These are phyloP conservation scores for Bryum argenteum DNA, from an alignment of 225 moss, liverwort and hornwort genomes.

Conservation along the genomic window DNA sequence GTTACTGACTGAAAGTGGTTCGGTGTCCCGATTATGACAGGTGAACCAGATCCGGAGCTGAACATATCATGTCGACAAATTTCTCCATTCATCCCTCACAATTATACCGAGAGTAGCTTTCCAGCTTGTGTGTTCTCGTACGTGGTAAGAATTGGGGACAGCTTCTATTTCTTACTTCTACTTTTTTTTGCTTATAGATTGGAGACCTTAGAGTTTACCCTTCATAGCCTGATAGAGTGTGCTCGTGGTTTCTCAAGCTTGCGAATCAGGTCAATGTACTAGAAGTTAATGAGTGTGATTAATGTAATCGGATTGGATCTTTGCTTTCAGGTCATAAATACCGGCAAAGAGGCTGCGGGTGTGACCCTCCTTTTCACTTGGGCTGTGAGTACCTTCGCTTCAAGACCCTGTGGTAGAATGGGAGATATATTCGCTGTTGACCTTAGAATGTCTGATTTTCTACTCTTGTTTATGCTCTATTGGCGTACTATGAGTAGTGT, in stretches of 20 bases:
- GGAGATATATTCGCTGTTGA: constrained; percentile 21
- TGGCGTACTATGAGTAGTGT: background rate
- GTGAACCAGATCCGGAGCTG: constrained; percentile 96
- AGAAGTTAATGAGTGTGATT: constrained; percentile 14
- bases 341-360: constrained; percentile 83
- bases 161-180: constrained; percentile 13
- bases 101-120: constrained; percentile 90
- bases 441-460: no score
- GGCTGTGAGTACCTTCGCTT: constrained; percentile 69
- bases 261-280: constrained; percentile 4
- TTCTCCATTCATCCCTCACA: constrained; percentile 95
- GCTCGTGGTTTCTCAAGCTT: constrained; percentile 15
- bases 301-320: constrained; percentile 12
- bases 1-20: constrained; percentile 8
- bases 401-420: constrained; percentile 1
- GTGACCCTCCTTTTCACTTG: constrained; percentile 91
- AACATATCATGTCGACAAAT: constrained; percentile 97
- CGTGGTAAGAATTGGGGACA: constrained; percentile 66
- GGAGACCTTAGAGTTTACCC: background rate
- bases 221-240: background rate
- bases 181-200: constrained; percentile 1
- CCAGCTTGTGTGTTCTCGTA: constrained; percentile 94
- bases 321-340: constrained; percentile 77
- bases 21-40: constrained; percentile 46
- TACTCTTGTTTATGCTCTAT: background rate